Base-by-base conservation (phyloP, 768 basidiomycete species). In the Mycena albidolilacea region DNA sequence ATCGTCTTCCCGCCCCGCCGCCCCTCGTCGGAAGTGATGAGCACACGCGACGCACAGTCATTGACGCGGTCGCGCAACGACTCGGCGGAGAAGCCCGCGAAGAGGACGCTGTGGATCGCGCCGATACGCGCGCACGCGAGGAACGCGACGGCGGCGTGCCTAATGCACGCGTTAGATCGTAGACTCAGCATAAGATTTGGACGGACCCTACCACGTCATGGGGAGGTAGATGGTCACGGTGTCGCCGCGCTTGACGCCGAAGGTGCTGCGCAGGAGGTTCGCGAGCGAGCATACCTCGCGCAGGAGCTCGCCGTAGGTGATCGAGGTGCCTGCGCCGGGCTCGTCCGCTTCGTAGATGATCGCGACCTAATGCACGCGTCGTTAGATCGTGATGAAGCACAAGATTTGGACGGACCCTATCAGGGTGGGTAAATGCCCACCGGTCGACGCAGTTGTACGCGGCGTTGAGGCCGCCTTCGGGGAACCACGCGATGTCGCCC, bases 271-370 rank as follows among this genome's bases (percentile, higher is more conserved):
- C 82, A 99, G 93, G 5, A 98, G 95, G 77, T 99, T 98, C 55
- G 97, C 97, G 66, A 98, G 82, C 61, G 88, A 85, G 84, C 89
- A 97, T 39, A 98, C 97, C 81, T 98, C 96, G 70, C 91, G 93
- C 55, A 98, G 89, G 68, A 99, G 93, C 81, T 98, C 90, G n/a
- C 89, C 87, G 81, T 94, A 99, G 30, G 92, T 86, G 81, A 99
- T 87, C 59, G 92, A 87, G 72, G 90, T 81, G 60, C 95, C 94
- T 59, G 95, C 88, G 67, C 88, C 91, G 0, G 97, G 94, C 81
- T 99, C 97, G 78, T 99, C 97, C 1, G 97, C 97, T 82, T 99
- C 97, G 85, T 97, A 99, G 82, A 99, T 97, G 83, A 99, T 98
- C 38, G 97, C 97, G 37, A 92, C 91, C 94, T 96, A 76, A 23